Conservation (phyloP, 2,329 filamentous ascomycete genomes). For the Acrocalymma vagum region DNA sequence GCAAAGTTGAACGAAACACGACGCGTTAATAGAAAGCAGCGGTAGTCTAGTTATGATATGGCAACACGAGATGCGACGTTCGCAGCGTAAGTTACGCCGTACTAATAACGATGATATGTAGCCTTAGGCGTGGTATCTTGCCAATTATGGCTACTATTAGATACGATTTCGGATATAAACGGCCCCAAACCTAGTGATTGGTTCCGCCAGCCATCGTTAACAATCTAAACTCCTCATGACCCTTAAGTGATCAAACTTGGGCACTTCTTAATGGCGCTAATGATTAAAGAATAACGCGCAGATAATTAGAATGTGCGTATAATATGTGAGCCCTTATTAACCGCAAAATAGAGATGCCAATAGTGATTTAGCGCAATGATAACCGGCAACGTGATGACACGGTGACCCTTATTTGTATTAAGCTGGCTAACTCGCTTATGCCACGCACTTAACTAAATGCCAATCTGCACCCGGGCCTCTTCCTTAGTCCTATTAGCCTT, state of each 20-base stretch:
- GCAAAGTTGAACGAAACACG: too few species aligned
- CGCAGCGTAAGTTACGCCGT: not conserved
- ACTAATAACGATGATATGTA: not conserved
- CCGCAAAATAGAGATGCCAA: constrained; percentile 15
- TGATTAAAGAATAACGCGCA: not conserved
- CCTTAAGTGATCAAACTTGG: constrained; percentile 1
- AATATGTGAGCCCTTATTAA: constrained; percentile 14
- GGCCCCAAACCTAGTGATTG: not conserved
- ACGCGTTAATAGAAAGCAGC: too few species aligned
- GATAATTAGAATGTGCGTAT: constrained; percentile 7
- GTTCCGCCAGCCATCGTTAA: not conserved
- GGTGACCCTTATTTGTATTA: constrained; percentile 2
- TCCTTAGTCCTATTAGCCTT: constrained; percentile 14
- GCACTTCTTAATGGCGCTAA: not conserved
- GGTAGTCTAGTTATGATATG: too few species aligned
- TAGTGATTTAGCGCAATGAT: constrained; percentile 18
- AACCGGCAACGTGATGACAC: constrained; percentile 10
- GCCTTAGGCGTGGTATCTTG: not conserved
- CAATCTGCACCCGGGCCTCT: constrained; percentile 18
- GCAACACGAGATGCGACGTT: too few species aligned
- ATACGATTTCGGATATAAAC: too few species aligned
- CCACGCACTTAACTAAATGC: constrained; percentile 17
- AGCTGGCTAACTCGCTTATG: constrained; percentile 16
- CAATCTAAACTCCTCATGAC: not conserved
- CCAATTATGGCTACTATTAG: constrained; percentile 1